phyloP scores from a whole-genome alignment of 176 grass and related monocot species.

The Musa troglodytarum region DNA sequence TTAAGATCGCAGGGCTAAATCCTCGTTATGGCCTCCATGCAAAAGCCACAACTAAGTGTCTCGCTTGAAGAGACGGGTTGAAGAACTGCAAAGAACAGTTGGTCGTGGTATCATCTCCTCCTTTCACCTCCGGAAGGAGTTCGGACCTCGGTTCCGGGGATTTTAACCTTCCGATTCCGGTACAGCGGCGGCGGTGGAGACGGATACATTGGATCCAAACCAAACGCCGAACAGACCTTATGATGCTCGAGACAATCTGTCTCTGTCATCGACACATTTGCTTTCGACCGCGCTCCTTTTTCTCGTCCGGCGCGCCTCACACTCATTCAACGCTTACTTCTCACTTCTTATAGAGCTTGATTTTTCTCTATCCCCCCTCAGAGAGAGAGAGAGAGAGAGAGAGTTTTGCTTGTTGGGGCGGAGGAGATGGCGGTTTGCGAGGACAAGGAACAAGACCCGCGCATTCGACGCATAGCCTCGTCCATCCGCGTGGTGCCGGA shows the following conservation, averaged over 20 bases:
- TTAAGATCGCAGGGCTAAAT: too few species aligned
- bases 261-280: not conserved
- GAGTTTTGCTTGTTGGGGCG: not conserved
- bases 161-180: too few species aligned
- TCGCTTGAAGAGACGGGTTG: too few species aligned
- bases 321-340: not conserved
- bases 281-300: not conserved
- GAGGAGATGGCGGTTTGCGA: not conserved
- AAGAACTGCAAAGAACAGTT: too few species aligned
- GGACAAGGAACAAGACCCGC: slow-evolving; percentile 42
- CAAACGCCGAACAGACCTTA: not conserved
- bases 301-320: slow-evolving; percentile 5
- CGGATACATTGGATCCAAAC: not conserved
- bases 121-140: too few species aligned
- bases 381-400: not conserved
- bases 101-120: too few species aligned
- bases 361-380: not conserved
- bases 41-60: too few species aligned
- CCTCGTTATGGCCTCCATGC: too few species aligned
- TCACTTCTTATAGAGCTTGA: not conserved
- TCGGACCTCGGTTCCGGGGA: too few species aligned
- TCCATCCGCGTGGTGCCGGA: slow-evolving; percentile 88
- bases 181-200: too few species aligned
- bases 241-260: not conserved
- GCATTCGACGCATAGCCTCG: slow-evolving; percentile 58